Evolutionary conservation across 805 yeast genomes (phyloP).

Genomic region (Ogataea siamensis): DNA sequence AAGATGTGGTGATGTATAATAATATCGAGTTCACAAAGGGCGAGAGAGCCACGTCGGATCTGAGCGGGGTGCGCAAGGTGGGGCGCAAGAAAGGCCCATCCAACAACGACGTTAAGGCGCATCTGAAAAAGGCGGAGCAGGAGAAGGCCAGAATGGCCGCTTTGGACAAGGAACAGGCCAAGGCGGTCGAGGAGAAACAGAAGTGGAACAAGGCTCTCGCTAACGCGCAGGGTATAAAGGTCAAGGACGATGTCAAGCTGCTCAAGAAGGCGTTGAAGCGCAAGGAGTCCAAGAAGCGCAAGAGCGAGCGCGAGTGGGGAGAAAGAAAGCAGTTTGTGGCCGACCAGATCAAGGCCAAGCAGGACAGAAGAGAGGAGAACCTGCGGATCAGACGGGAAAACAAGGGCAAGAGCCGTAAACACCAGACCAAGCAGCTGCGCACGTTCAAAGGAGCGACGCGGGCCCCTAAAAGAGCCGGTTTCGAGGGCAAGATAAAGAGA

Average conservation of each 20-base stretch:
- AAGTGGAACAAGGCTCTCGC: constrained; percentile 83
- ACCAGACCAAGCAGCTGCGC: constrained; percentile 64
- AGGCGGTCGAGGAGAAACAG: constrained; percentile 62
- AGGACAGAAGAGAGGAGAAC: constrained; percentile 89
- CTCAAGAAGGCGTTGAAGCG: constrained; percentile 82
- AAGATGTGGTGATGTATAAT: constrained; percentile 66
- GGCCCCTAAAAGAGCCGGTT: constrained; percentile 70
- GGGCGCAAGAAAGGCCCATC: constrained; percentile 80
- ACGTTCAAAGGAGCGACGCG: constrained; percentile 56
- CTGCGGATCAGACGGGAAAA: constrained; percentile 80
- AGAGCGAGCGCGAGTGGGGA: constrained; percentile 87
- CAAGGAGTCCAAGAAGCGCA: constrained; percentile 78
- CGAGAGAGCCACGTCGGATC: constrained; percentile 71
- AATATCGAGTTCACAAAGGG: constrained; percentile 84
- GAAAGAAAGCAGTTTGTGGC: constrained; percentile 82
- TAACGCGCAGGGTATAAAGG: constrained; percentile 84
- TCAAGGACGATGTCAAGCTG: constrained; percentile 86
- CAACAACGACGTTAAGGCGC: constrained; percentile 79
- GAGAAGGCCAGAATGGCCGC: constrained; percentile 62
- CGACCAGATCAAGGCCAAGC: constrained; percentile 69
- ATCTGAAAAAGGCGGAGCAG: constrained; percentile 69
- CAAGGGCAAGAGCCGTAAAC: constrained; percentile 76
- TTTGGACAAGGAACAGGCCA: constrained; percentile 61
- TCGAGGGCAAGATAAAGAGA: constrained; percentile 60
- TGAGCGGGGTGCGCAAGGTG: constrained; percentile 52